These are phyloP conservation scores for Rhizoctonia solani DNA, from an alignment of 1,284 basidiomycete genomes.

Conservation along the genomic window DNA sequence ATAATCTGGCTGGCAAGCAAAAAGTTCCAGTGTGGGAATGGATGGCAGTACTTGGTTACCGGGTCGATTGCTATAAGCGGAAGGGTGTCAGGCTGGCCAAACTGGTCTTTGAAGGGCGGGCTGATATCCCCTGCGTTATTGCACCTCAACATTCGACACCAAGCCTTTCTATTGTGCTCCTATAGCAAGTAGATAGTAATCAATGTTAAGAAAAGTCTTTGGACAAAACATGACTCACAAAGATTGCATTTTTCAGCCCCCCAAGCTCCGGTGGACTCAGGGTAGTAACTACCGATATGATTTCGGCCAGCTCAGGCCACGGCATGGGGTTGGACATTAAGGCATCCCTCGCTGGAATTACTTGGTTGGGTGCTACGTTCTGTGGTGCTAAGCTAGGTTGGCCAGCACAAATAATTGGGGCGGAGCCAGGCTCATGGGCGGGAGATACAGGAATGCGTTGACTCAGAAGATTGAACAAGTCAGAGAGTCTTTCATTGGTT, in stretches of 20 bases:
- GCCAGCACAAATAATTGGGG: neutral
- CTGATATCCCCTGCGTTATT: neutral
- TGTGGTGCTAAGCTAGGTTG: neutral
- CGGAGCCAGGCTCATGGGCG: neutral
- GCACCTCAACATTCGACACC: neutral
- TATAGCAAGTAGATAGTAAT: neutral
- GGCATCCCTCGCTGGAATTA: neutral
- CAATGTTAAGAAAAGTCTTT: too few relatives aligned
- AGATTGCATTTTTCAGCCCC: neutral
- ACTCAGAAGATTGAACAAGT: neutral
- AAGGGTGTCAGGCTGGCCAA: slow-evolving; percentile 2
- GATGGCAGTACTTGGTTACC: neutral
- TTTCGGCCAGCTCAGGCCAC: neutral
- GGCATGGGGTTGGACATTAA: neutral
- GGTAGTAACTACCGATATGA: neutral
- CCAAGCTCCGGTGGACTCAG: neutral
- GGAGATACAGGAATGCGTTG: neutral
- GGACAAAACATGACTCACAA: too few relatives aligned
- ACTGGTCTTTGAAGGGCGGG: slow-evolving; percentile 2
- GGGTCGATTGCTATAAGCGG: neutral
- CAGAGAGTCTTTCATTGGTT: neutral
- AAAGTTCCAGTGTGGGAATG: neutral
- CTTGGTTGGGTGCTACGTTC: neutral
- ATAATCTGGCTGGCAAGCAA: neutral
- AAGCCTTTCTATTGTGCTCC: neutral